Conservation (phyloP, 257 asterid species). For the Phtheirospermum japonicum region DNA sequence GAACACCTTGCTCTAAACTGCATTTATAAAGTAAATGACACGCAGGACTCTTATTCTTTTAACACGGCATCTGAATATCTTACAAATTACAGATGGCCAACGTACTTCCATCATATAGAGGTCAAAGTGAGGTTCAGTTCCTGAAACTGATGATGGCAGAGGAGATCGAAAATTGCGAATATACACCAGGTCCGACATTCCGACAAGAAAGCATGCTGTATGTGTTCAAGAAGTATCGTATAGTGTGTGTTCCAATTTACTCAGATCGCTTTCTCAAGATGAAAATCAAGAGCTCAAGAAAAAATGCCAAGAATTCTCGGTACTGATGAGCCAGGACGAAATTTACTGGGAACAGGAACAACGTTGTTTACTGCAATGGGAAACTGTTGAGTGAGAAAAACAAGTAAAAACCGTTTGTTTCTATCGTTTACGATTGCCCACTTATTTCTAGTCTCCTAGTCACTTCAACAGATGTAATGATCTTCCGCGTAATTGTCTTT, state of each 20-base stretch:
- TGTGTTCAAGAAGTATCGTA: conserved; percentile 28
- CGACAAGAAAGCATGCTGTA: conserved; percentile 30
- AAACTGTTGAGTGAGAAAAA: conserved; percentile 25
- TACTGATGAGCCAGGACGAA: too few species aligned
- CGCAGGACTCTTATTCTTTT: too few species aligned
- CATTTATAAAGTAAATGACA: too few species aligned
- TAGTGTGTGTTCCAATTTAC: conserved; percentile 21
- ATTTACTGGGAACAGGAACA: conserved; percentile 35
- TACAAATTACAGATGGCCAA: too few species aligned
- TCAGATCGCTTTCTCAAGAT: conserved; percentile 30
- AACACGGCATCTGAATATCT: too few species aligned
- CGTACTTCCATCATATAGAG: too few species aligned
- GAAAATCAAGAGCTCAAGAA: conserved; percentile 25
- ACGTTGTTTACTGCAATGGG: conserved; percentile 31
- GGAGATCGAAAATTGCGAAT: conserved; percentile 35
- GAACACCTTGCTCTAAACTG: too few species aligned
- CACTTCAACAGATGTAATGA: too few species aligned
- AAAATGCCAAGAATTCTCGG: conserved; percentile 33
- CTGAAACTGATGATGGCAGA: conserved; percentile 33
- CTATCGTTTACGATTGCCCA: neutral
- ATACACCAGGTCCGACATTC: conserved; percentile 32
- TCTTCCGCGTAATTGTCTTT: too few species aligned
- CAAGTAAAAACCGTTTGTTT: conserved; percentile 18
- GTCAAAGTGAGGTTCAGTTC: too few species aligned
- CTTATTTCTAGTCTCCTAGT: too few species aligned